Evolutionary conservation across 768 basidiomycete species (phyloP).

Genomic region (Gyrodon lividus): DNA sequence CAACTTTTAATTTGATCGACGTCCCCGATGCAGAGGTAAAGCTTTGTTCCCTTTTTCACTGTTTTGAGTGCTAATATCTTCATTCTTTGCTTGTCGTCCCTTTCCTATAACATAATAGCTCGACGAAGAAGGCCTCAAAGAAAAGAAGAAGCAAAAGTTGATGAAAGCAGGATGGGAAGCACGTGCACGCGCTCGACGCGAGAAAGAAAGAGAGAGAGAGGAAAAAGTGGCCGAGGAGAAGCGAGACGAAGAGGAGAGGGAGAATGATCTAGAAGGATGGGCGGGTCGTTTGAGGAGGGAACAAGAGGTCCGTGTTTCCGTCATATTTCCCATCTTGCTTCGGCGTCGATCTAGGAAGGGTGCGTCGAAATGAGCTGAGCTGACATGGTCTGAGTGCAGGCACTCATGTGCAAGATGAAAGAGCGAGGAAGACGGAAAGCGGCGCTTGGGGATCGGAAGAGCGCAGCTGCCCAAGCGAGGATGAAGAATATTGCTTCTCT

Average conservation of each 20-base stretch:
- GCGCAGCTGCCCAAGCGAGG: conserved; percentile 89
- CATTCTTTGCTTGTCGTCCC: neutral
- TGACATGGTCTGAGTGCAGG: conserved; percentile 38
- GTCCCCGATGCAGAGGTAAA: conserved; percentile 83
- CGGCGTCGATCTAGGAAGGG: neutral
- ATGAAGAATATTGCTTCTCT: conserved; percentile 96
- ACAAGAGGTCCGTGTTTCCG: conserved; percentile 62
- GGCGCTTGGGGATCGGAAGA: conserved; percentile 87
- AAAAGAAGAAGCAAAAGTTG: conserved; percentile 91
- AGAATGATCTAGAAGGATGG: conserved; percentile 73
- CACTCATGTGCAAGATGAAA: conserved; percentile 80
- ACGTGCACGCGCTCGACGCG: conserved; percentile 75
- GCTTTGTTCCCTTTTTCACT: neutral
- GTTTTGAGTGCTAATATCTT: neutral
- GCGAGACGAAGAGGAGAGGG: conserved; percentile 72
- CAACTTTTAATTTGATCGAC: conserved; percentile 89
- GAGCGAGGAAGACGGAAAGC: conserved; percentile 76
- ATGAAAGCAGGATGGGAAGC: conserved; percentile 94
- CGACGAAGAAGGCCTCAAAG: conserved; percentile 88
- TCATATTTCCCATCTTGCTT: neutral
- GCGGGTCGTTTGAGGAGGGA: conserved; percentile 66
- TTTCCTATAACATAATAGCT: conserved; percentile 43
- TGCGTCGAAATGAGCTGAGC: neutral
- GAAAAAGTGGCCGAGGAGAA: conserved; percentile 59
- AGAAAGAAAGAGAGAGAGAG: conserved; percentile 84